phyloP scores from a whole-genome alignment of 2,329 filamentous ascomycete species.

The Trichoderma lentiforme region DNA sequence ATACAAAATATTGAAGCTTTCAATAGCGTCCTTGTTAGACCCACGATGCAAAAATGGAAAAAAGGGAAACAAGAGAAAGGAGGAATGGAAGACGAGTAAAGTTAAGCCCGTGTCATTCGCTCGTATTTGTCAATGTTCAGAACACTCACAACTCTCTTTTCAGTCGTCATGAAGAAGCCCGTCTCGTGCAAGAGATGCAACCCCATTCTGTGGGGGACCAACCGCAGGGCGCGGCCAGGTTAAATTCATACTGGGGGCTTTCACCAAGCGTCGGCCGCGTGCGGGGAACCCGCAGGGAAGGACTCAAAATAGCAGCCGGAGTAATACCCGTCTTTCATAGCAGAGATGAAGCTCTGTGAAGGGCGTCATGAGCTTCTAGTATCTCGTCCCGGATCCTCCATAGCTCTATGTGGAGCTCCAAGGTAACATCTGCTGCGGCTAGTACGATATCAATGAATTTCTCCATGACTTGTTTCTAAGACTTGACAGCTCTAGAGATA shows the following conservation, averaged over 20 bases:
- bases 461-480: neutral
- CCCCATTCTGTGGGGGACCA: constrained; percentile 8
- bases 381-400: neutral
- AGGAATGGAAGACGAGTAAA: neutral
- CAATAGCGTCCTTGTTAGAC: neutral
- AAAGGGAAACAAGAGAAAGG: neutral
- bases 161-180: neutral
- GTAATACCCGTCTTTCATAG: neutral
- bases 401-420: neutral
- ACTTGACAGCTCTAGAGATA: neutral
- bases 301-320: neutral
- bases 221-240: neutral
- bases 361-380: neutral
- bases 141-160: neutral
- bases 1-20: neutral
- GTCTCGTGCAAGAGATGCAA: neutral
- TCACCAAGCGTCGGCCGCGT: neutral
- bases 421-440: neutral
- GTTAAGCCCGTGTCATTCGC: neutral
- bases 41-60: neutral
- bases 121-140: neutral
- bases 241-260: neutral
- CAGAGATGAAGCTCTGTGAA: neutral
- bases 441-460: neutral
- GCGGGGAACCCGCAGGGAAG: neutral